phyloP scores from a whole-genome alignment of 176 grass and related monocot species.

The barley (Hordeum vulgare) region MorexV3_pseudomolecules_assembly NC_058521.1:553668176-553668675 shows the following conservation, averaged over 20 bases:
- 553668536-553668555: slow-evolving; percentile 28
- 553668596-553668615: not conserved
- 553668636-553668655: slow-evolving; percentile 17
- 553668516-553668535: slow-evolving; percentile 1
- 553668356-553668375: not conserved
- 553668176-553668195: slow-evolving; percentile 76
- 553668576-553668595: slow-evolving; percentile 7
- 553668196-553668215: slow-evolving; percentile 87
- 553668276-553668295: not conserved
- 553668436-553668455: not conserved
- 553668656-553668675: not conserved
- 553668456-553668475: not conserved
- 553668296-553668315: not conserved
- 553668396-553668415: not conserved
- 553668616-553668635: not conserved
- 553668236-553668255: slow-evolving; percentile 60
- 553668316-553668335: slow-evolving; percentile 1
- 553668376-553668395: not conserved
- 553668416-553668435: not conserved
- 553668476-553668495: slow-evolving; percentile 3
- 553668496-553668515: not conserved
- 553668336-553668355: slow-evolving; percentile 13
- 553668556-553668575: not conserved
- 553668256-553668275: not conserved
- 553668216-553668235: slow-evolving; percentile 63